phyloP scores from a whole-genome alignment of 352 stramenopile species.

The Saprolegnia diclina region DNA sequence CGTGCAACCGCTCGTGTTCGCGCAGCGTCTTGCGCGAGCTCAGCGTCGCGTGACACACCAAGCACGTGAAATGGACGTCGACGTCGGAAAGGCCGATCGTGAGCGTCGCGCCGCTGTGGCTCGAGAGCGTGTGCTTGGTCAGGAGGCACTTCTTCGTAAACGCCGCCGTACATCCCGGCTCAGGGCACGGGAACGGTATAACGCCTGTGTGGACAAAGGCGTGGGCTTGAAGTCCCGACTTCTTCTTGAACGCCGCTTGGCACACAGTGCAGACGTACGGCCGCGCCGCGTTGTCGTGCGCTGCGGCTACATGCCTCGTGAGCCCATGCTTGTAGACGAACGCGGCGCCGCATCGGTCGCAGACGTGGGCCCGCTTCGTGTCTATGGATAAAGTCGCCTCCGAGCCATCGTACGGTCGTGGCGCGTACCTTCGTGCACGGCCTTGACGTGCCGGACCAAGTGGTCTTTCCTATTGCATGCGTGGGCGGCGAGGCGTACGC shows the following conservation, averaged over 20 bases:
- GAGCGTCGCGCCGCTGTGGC: constrained; percentile 42
- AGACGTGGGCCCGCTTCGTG: constrained; percentile 18
- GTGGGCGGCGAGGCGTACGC: constrained; percentile 16
- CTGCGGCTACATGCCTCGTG: constrained; percentile 39
- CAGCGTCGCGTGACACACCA: constrained; percentile 56
- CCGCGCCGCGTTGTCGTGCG: constrained; percentile 47
- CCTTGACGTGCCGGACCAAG: constrained; percentile 27
- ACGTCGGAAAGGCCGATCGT: constrained; percentile 42
- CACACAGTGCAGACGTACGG: constrained; percentile 60
- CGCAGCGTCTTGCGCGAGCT: constrained; percentile 27
- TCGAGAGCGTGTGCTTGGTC: constrained; percentile 34
- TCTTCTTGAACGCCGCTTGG: constrained; percentile 74
- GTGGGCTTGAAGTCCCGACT: constrained; percentile 65
- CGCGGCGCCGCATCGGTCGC: constrained; percentile 22
- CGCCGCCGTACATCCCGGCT: constrained; percentile 37
- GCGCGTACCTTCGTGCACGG: constrained; percentile 22
- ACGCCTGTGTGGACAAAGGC: constrained; percentile 71
- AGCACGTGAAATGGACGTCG: constrained; percentile 55
- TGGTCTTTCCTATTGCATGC: constrained; percentile 34
- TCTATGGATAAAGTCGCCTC: not conserved
- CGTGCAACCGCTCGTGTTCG: not conserved
- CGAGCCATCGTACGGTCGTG: not conserved
- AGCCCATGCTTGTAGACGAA: constrained; percentile 61
- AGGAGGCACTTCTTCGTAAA: constrained; percentile 66
- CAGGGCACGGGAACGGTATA: constrained; percentile 58